Base-by-base conservation (phyloP, 2,329 filamentous ascomycete genomes). In the Chalaropsis ovoidea region DNA sequence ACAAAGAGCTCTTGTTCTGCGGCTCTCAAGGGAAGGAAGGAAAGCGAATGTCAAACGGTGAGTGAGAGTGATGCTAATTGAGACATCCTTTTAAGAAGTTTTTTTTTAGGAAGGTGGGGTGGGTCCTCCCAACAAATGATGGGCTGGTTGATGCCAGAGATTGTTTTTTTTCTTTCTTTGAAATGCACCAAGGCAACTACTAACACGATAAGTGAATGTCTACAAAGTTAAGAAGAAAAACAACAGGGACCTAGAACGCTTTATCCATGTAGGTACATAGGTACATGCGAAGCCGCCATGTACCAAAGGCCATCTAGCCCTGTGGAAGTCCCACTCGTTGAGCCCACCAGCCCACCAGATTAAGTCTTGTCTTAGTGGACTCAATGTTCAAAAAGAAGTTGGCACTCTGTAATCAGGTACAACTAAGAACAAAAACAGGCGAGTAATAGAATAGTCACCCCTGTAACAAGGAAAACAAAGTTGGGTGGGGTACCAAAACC, bases 91-190 rank as follows among this genome's bases (percentile, higher is more conserved):
- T 54, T 49, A 58, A 17, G 35, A 65, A 45, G 4, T 39, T 39
- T 22, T 19, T 58, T 54, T 31, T 47, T 47, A 65, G 64, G 45
- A 63, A 45, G 65, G 62, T 42, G 62, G 39, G 22, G 65, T 64
- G 61, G 65, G 61, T 43, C n/a, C 61, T 67, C 65, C 54, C 65
- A 67, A 67, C 65, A 67, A 67, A 64, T 56, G 45, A 60, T 47
- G 43, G 43, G 43, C 43, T n/a, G 43, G 43, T 47, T 47, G 54
- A 58, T 58, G 52, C 52, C n/a, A 19, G 17, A 58, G n/a, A 10
- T n/a, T 39, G 15, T 7, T 35, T 39, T 58, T 58, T 35, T 58
- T 58, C 27, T 58, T 19, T n/a, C 27, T 17, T 58, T 17, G 27
- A 31, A 31, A 35, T 31, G 52, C 24, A 31, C n/a, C 1, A 56